A percentile compares a stretch with the other conserved stretches of the same genome.
These are phyloP conservation scores for Solanum megistacrolobum DNA, from an alignment of 257 asterid species.

Conservation along the genomic window DNA sequence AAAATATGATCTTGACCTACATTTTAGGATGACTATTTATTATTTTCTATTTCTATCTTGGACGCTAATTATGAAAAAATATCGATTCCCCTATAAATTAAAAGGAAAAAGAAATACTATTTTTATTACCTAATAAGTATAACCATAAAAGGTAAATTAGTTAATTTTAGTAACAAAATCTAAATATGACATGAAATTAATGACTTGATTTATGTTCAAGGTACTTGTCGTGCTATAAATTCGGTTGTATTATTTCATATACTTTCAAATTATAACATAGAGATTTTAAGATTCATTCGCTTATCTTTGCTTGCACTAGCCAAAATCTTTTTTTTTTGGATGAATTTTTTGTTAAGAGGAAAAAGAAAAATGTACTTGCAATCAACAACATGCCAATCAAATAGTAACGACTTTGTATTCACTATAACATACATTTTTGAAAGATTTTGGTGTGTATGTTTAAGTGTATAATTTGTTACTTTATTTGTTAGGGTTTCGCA, in stretches of 20 bases:
- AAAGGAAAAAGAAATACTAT: no score
- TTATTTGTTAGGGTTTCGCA: not conserved
- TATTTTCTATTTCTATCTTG: not conserved
- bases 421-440: not conserved
- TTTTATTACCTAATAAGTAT: not conserved
- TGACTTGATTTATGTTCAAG: not conserved
- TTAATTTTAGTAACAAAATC: not conserved
- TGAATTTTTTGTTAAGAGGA: not conserved
- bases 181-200: not conserved
- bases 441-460: not conserved
- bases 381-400: not conserved
- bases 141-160: not conserved
- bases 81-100: not conserved
- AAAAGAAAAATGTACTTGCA: not conserved
- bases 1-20: not conserved
- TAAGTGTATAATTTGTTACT: not conserved
- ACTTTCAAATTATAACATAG: not conserved
- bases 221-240: not conserved
- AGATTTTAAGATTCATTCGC: no score
- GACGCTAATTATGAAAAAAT: not conserved
- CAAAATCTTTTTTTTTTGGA: not conserved
- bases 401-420: not conserved
- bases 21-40: not conserved
- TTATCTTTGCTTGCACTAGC: not conserved
- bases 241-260: not conserved